phyloP scores from a whole-genome alignment of 306 rosid genomes.

The Luffa acutangula region DNA sequence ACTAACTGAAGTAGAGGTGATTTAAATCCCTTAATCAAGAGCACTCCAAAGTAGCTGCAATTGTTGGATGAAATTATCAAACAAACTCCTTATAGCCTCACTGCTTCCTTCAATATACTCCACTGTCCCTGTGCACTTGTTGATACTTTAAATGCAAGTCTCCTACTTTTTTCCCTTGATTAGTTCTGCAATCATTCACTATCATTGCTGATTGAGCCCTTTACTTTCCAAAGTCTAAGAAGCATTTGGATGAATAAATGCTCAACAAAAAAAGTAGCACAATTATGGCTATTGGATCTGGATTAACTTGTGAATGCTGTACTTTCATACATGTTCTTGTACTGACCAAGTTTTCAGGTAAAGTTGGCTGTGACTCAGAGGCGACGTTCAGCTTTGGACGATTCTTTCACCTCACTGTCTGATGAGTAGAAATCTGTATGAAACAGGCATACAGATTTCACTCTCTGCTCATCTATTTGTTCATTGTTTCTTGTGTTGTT shows the following conservation, averaged over 20 bases:
- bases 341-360: slow-evolving; percentile 3
- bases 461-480: neutral
- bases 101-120: neutral
- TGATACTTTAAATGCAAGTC: neutral
- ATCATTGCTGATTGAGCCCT: neutral
- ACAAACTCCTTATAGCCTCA: neutral
- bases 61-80: neutral
- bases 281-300: neutral
- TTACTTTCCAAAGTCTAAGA: neutral
- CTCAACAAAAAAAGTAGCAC: neutral
- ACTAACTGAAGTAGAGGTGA: neutral
- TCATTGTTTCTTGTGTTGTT: neutral
- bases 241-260: slow-evolving; percentile 5
- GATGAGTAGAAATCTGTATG: neutral
- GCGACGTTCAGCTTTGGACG: neutral
- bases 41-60: neutral
- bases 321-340: neutral
- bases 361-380: neutral
- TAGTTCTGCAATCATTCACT: slow-evolving; percentile 1
- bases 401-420: neutral
- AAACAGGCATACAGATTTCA: neutral
- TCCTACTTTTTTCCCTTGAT: neutral
- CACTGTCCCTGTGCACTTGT: neutral
- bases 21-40: neutral
- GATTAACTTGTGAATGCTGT: neutral